Percentiles rank a stretch among this genome's conserved stretches.
phyloP scores from a whole-genome alignment of 495 filamentous ascomycete genomes.

The Hypoxylon rickii region DNA sequence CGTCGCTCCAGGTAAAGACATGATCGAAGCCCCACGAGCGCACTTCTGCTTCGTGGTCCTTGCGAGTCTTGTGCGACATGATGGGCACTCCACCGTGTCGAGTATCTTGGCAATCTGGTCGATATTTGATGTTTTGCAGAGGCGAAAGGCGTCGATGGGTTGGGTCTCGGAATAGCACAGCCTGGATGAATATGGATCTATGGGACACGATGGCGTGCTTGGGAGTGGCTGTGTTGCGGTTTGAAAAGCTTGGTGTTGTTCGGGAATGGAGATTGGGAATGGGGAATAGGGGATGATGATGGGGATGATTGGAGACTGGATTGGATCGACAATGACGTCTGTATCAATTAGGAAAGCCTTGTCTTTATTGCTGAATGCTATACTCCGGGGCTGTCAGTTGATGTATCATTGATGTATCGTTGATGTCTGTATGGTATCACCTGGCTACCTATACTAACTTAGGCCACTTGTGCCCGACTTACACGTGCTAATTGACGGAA shows the following conservation, averaged over 20 bases:
- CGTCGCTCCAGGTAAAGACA: conserved; percentile 83
- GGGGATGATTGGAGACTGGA: too few species aligned
- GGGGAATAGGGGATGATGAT: too few species aligned
- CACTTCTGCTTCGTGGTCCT: conserved; percentile 62
- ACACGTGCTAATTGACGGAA: too few species aligned
- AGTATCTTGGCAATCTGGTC: too few species aligned
- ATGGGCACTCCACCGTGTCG: neutral
- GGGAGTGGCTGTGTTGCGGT: conserved; percentile 20
- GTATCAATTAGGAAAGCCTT: conserved; percentile 18
- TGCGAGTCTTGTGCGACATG: conserved; percentile 27
- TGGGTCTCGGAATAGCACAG: conserved; percentile 9
- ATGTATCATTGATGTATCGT: too few species aligned
- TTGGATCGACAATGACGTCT: conserved; percentile 16
- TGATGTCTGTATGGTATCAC: too few species aligned
- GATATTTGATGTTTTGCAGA: too few species aligned
- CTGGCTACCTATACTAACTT: too few species aligned
- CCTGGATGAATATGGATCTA: conserved; percentile 6
- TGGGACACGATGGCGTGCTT: conserved; percentile 14
- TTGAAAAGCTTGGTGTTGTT: conserved; percentile 1
- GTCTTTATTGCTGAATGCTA: neutral
- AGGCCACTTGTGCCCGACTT: too few species aligned
- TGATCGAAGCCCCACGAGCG: conserved; percentile 74
- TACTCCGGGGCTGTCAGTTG: too few species aligned
- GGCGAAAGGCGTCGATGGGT: too few species aligned
- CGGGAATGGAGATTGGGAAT: too few species aligned